Conservation (phyloP, 768 basidiomycete genomes). For the Panaeolus papilionaceus region DNA sequence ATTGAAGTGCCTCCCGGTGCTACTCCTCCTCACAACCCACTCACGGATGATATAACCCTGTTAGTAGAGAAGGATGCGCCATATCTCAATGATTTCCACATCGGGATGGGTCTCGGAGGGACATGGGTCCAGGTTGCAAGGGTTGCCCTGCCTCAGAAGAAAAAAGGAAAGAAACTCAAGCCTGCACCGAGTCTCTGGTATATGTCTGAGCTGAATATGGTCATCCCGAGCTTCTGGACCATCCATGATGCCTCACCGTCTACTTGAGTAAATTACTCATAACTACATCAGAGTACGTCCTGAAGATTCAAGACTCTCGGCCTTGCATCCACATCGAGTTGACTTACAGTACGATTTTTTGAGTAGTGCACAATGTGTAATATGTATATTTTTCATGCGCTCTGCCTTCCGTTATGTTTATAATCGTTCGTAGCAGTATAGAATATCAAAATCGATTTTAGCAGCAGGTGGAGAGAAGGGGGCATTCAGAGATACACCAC, state of each 20-base stretch:
- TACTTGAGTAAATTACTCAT: too few species aligned
- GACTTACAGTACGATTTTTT: too few species aligned
- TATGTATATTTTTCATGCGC: too few species aligned
- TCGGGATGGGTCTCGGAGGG: conserved; percentile 67
- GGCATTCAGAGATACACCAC: too few species aligned
- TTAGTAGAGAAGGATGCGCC: conserved; percentile 50
- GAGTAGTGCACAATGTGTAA: too few species aligned
- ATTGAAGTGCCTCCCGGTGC: conserved; percentile 31
- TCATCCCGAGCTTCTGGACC: conserved; percentile 47
- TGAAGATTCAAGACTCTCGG: too few species aligned
- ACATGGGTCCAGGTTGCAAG: conserved; percentile 74
- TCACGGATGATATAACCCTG: conserved; percentile 63
- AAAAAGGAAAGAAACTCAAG: conserved; percentile 43
- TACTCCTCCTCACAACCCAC: conserved; percentile 50
- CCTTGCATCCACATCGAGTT: too few species aligned
- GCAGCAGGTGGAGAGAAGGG: too few species aligned
- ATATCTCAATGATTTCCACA: conserved; percentile 45
- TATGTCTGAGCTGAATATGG: conserved; percentile 44
- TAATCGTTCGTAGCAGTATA: too few species aligned
- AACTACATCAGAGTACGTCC: too few species aligned
- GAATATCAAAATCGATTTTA: too few species aligned
- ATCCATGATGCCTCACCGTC: conserved; percentile 11
- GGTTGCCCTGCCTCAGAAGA: conserved; percentile 39
- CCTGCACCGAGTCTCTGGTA: conserved; percentile 46
- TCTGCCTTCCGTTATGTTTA: too few species aligned